Base-by-base conservation (phyloP, 495 filamentous ascomycete genomes). In the Durotheca rogersii region DNA sequence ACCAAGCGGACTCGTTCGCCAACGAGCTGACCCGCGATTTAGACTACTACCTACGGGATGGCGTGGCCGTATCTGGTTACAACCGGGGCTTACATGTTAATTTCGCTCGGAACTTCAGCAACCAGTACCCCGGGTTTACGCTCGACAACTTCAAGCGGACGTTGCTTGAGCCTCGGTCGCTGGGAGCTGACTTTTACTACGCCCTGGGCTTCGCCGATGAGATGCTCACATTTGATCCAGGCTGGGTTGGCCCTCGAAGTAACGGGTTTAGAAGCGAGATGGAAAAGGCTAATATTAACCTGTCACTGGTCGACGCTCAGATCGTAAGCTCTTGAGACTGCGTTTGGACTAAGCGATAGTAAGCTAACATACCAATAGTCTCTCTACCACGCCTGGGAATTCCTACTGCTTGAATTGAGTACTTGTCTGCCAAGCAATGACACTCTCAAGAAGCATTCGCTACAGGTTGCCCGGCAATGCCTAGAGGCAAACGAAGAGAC, bases 261-360 rank as follows among this genome's bases (percentile, higher is more conserved):
- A 80, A 83, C 48, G 91, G 92, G 0, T 92, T 95, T 68, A 72
- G 73, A 42, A 77, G 77, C 23, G 94, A 97, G 62, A 82, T 97
- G 64, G 81, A 81, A 60, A 80, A 79, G 53, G 93, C 91, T 27
- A 97, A 98, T 66, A 62, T 87, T 57, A 96, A 97, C 64, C 62
- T 98, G 46, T 93, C 89, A 14, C 72, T 95, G 11, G 88, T 97
- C 34, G 90, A 96, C 62, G 85, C 92, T 27, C 89, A 97, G 72
- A 81, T 93, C 52, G 85, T 90, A 80, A 72, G 88, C 35, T 41
- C 14, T 29, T 9, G 1, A 21, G 2, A 25, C 7, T 2, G 12
- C 3, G 25, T 29, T 34, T 11, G 2, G 16, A 34, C 16, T 25
- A 12, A 43, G 14, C 25, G n/a, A 32, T 7, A 41, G n/a, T n/a